These are phyloP conservation scores for Desmodesmus armatus DNA, from an alignment of 139 green algal genomes.

Conservation along the genomic window DNA sequence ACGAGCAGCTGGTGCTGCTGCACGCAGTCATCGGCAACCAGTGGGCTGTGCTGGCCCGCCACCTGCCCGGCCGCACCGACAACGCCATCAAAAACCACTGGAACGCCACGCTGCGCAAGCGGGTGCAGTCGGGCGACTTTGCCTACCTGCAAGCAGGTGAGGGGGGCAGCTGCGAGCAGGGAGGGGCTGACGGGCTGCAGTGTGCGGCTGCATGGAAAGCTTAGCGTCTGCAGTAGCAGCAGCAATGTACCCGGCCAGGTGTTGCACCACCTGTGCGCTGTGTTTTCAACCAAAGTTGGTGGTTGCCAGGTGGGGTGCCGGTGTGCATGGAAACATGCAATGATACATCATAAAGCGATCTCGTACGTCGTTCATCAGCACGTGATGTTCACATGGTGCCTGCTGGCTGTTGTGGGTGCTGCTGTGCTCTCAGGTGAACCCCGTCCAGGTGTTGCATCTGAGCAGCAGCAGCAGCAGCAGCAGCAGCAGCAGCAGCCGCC, in stretches of 20 bases:
- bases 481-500: neutral
- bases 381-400: too few species aligned
- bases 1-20: constrained; percentile 53
- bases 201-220: too few species aligned
- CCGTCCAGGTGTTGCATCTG: too few species aligned
- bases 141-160: constrained; percentile 19
- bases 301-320: neutral
- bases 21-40: constrained; percentile 69
- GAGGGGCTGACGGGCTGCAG: neutral
- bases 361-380: too few species aligned
- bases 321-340: too few species aligned
- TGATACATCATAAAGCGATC: too few species aligned
- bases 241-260: neutral
- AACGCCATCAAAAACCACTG: constrained; percentile 80
- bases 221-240: neutral
- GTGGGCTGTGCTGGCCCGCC: constrained; percentile 81
- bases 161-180: neutral
- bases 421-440: too few species aligned
- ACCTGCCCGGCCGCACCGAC: constrained; percentile 74
- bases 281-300: neutral
- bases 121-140: constrained; percentile 50
- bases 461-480: constrained; percentile 7
- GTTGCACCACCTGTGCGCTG: neutral
- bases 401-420: too few species aligned
- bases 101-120: constrained; percentile 71